These are phyloP conservation scores for Ligustrum vulgare DNA, from an alignment of 257 asterid genomes.

Conservation along the genomic window DNA sequence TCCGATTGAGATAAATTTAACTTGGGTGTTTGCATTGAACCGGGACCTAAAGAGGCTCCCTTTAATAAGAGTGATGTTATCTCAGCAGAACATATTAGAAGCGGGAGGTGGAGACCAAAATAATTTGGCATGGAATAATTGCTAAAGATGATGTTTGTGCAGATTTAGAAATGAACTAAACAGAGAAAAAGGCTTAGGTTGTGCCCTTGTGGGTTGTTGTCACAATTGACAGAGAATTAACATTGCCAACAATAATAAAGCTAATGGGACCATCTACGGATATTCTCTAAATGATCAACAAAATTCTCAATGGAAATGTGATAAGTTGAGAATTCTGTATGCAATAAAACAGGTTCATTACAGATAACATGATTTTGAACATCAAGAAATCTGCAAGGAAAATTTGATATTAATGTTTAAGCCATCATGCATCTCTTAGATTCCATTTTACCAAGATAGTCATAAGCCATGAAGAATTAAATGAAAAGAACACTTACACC, in stretches of 20 bases:
- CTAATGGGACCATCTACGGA: neutral
- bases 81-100: neutral
- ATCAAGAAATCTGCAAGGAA: neutral
- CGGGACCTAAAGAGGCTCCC: neutral
- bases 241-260: neutral
- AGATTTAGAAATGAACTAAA: neutral
- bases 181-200: neutral
- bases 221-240: neutral
- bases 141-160: neutral
- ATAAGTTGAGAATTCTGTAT: neutral
- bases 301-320: neutral
- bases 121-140: neutral
- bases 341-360: neutral
- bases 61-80: neutral
- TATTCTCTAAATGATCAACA: no score
- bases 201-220: neutral
- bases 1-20: neutral
- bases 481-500: slow-evolving; percentile 1
- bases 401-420: neutral
- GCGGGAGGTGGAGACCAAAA: neutral
- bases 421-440: neutral
- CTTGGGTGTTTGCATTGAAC: neutral
- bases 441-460: neutral
- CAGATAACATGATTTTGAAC: neutral
- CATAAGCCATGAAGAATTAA: neutral